Evolutionary conservation across 352 stramenopile genomes (phyloP).

Genomic region (Paralagenidium karlingii): DNA sequence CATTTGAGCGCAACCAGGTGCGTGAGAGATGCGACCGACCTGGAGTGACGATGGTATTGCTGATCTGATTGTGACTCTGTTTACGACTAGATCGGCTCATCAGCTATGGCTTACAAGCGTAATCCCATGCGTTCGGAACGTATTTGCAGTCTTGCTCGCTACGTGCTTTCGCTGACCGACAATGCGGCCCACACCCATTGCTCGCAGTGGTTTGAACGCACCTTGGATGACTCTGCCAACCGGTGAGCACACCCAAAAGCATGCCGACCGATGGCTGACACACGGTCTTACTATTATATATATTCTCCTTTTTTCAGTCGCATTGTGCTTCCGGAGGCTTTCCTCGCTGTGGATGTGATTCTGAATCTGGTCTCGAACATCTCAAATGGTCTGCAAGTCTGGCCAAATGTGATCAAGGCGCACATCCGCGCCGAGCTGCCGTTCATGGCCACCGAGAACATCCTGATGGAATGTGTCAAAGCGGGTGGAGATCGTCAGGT

Average conservation of each 20-base stretch:
- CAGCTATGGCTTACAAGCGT: constrained; percentile 99
- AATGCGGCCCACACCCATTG: constrained; percentile 95
- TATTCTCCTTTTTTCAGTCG: constrained; percentile 34
- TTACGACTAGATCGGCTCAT: constrained; percentile 85
- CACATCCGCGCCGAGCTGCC: constrained; percentile 97
- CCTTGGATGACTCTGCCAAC: constrained; percentile 98
- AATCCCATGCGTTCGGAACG: constrained; percentile 98
- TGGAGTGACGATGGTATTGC: not conserved
- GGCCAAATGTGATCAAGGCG: constrained; percentile 92
- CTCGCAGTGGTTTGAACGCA: constrained; percentile 98
- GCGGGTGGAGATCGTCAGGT: constrained; percentile 93
- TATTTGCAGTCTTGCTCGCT: constrained; percentile 95
- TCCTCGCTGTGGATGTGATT: constrained; percentile 97
- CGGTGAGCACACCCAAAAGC: constrained; percentile 24
- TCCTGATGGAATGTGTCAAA: constrained; percentile 99
- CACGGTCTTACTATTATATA: not conserved
- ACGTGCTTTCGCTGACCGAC: constrained; percentile 96
- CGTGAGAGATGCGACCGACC: not conserved
- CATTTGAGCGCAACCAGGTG: constrained; percentile 86
- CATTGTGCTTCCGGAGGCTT: constrained; percentile 96
- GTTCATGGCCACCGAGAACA: constrained; percentile 99
- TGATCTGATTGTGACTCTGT: too few species aligned
- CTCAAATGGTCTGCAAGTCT: constrained; percentile 93
- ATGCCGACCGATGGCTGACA: not conserved
- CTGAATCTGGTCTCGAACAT: constrained; percentile 97